Percentiles rank a stretch among this genome's conserved stretches.
These are phyloP conservation scores for Schwanniomyces yamadae DNA, from an alignment of 805 yeast species.

Conservation along the genomic window DNA sequence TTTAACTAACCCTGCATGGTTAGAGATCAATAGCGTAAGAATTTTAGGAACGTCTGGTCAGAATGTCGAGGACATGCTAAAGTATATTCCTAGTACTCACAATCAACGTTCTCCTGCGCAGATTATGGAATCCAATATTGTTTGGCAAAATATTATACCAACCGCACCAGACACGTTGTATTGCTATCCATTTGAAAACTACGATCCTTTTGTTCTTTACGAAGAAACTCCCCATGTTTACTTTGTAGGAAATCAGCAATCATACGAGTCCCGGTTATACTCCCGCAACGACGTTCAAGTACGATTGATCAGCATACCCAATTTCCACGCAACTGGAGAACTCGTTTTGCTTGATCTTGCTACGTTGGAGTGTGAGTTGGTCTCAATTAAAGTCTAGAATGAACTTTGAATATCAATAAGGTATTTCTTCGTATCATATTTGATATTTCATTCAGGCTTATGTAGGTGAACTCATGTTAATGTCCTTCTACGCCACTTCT, in stretches of 20 bases:
- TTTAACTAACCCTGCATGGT: slow-evolving; percentile 68
- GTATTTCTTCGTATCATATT: too few species aligned
- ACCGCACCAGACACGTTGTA: slow-evolving; percentile 95
- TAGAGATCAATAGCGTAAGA: slow-evolving; percentile 54
- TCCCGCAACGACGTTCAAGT: slow-evolving; percentile 31
- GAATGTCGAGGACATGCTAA: slow-evolving; percentile 72
- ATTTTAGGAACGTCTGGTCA: slow-evolving; percentile 83
- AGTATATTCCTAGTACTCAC: slow-evolving; percentile 48
- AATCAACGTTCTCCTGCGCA: slow-evolving; percentile 34
- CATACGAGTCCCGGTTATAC: slow-evolving; percentile 46
- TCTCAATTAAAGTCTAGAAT: too few species aligned
- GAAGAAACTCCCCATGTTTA: slow-evolving; percentile 81
- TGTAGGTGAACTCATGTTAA: too few species aligned
- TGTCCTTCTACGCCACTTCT: too few species aligned
- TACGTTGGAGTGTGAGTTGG: slow-evolving; percentile 46
- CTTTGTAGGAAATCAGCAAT: slow-evolving; percentile 80
- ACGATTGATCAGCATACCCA: slow-evolving; percentile 66
- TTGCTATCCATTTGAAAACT: slow-evolving; percentile 75
- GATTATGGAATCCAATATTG: slow-evolving; percentile 60
- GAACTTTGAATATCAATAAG: too few species aligned
- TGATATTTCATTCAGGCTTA: too few species aligned
- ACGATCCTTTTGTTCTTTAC: slow-evolving; percentile 76
- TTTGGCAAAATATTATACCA: slow-evolving; percentile 87
- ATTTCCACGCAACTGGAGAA: slow-evolving; percentile 63
- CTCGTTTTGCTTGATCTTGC: slow-evolving; percentile 21